Evolutionary conservation across 371 early-diverging fungal genomes (phyloP).

Genomic region (Synchytrium microbalum): DNA sequence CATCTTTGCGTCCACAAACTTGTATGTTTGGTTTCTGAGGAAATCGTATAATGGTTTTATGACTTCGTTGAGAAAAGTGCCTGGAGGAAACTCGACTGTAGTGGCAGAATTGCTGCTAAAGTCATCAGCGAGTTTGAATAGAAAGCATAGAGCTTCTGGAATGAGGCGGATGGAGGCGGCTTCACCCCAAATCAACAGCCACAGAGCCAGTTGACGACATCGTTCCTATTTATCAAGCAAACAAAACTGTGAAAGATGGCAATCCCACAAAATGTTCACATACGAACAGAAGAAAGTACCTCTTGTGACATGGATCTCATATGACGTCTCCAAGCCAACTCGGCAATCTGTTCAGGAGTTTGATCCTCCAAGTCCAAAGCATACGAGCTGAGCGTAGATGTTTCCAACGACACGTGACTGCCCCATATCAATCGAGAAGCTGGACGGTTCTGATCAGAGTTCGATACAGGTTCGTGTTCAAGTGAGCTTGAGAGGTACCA

Average conservation of each 20-base stretch:
- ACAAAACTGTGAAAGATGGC: not conserved
- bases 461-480: conserved; percentile 66
- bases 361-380: not conserved
- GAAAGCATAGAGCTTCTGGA: conserved; percentile 69
- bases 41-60: conserved; percentile 69
- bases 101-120: conserved; percentile 16
- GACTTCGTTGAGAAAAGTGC: conserved; percentile 52
- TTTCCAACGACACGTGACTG: not conserved
- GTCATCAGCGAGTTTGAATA: conserved; percentile 70
- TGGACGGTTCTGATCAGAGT: not conserved
- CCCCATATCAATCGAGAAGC: too few relatives aligned
- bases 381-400: not conserved
- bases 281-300: not conserved
- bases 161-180: conserved; percentile 70
- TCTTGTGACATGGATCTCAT: not conserved
- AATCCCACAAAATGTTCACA: not conserved
- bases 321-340: not conserved
- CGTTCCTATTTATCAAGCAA: conserved; percentile 2
- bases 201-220: conserved; percentile 66
- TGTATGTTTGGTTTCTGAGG: conserved; percentile 70
- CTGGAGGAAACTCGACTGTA: not conserved
- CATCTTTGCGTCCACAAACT: conserved; percentile 17
- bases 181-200: conserved; percentile 82
- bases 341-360: not conserved
- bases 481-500: conserved; percentile 76